These are phyloP conservation scores for Fusarium solani-melongenae DNA, from an alignment of 2,329 filamentous ascomycete species.

Conservation along the genomic window DNA sequence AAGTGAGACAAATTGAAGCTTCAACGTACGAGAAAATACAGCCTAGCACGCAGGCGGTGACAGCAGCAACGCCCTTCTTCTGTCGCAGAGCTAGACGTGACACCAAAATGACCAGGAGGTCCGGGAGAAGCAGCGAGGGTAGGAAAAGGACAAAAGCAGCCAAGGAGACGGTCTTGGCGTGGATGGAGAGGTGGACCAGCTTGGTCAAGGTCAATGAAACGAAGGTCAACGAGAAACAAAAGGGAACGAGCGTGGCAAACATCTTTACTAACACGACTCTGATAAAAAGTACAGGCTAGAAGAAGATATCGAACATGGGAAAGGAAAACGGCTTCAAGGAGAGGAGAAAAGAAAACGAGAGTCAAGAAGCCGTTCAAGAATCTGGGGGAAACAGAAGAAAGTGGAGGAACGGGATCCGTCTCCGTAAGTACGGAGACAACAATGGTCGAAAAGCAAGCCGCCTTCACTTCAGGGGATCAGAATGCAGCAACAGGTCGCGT, in stretches of 20 bases:
- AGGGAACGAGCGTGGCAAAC: constrained; percentile 41
- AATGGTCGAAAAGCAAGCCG: background rate
- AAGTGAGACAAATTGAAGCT: background rate
- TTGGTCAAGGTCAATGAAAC: constrained; percentile 45
- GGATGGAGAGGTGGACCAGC: constrained; percentile 44
- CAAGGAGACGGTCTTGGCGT: constrained; percentile 40
- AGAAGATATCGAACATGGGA: background rate
- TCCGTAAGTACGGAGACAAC: background rate
- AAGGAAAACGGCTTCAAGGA: background rate
- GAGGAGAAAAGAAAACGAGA: background rate
- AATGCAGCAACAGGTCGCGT: constrained; percentile 42
- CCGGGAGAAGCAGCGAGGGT: constrained; percentile 44
- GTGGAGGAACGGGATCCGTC: background rate
- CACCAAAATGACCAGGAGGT: constrained; percentile 40
- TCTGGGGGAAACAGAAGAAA: background rate
- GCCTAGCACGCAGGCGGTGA: constrained; percentile 35
- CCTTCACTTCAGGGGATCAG: constrained; percentile 8
- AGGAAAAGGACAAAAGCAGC: constrained; percentile 43
- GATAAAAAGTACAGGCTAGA: background rate
- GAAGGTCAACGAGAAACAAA: constrained; percentile 45
- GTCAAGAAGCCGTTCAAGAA: background rate
- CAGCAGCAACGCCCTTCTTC: constrained; percentile 39
- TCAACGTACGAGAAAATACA: constrained; percentile 43
- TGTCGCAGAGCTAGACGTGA: constrained; percentile 44
- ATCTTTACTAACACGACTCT: constrained; percentile 17